Evolutionary conservation across 768 basidiomycete species (phyloP).

Genomic region (Suillus brevipes): DNA sequence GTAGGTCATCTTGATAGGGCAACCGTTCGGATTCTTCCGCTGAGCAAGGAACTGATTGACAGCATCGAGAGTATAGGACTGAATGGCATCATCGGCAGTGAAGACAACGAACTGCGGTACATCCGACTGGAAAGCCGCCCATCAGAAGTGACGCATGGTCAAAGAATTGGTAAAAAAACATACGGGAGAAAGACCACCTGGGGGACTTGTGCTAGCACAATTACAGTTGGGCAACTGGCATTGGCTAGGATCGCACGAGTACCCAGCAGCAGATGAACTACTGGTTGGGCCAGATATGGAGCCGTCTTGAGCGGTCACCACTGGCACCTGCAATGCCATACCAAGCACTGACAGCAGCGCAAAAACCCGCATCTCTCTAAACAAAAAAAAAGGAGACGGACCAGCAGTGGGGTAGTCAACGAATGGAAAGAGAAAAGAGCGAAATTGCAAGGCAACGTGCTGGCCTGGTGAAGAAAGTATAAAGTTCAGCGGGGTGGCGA

Average conservation of each 20-base stretch:
- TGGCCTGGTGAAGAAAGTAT: neutral
- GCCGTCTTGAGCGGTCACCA: constrained; percentile 46
- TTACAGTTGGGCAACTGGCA: constrained; percentile 73
- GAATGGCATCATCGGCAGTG: constrained; percentile 76
- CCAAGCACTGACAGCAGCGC: constrained; percentile 8
- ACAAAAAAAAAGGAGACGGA: neutral
- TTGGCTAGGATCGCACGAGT: constrained; percentile 63
- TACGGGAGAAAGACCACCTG: constrained; percentile 67
- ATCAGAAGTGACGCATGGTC: neutral
- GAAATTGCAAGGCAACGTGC: neutral
- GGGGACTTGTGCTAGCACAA: constrained; percentile 72
- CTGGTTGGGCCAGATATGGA: constrained; percentile 52
- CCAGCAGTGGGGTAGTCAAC: neutral
- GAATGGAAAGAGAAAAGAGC: neutral
- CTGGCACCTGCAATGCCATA: constrained; percentile 4
- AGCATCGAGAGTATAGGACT: constrained; percentile 72
- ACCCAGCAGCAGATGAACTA: constrained; percentile 57
- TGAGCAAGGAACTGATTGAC: constrained; percentile 75
- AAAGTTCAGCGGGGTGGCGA: constrained; percentile 3
- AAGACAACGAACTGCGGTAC: constrained; percentile 70
- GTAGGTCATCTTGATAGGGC: constrained; percentile 75
- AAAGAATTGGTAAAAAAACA: constrained; percentile 24
- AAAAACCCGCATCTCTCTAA: constrained; percentile 9
- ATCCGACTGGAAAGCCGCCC: constrained; percentile 42
- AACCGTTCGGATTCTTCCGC: constrained; percentile 76